These are phyloP conservation scores for Botrytis pseudocinerea DNA, from an alignment of 2,329 filamentous ascomycete genomes.

Conservation along the genomic window DNA sequence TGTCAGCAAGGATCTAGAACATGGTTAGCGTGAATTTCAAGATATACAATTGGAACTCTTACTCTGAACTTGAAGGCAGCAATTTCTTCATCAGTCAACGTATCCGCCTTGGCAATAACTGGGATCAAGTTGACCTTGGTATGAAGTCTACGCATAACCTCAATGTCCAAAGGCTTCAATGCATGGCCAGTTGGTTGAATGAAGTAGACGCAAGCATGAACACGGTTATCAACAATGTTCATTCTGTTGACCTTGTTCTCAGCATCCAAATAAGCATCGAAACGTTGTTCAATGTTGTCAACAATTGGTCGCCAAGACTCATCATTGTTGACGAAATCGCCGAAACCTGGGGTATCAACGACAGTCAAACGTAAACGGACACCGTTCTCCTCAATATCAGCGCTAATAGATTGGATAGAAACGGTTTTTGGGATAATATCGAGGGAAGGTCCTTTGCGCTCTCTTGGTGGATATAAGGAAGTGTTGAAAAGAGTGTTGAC, in stretches of 20 bases:
- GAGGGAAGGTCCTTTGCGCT: constrained; percentile 94
- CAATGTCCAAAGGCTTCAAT: constrained; percentile 96
- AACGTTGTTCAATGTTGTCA: constrained; percentile 99
- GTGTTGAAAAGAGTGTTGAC: constrained; percentile 99
- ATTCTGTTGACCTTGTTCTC: constrained; percentile 99
- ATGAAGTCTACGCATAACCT: constrained; percentile 98
- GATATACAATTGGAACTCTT: constrained; percentile 47
- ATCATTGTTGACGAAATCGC: constrained; percentile 99
- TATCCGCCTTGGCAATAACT: constrained; percentile 98
- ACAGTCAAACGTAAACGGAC: constrained; percentile 95
- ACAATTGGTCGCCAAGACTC: constrained; percentile 99
- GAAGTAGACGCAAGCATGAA: constrained; percentile 99
- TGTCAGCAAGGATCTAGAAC: constrained; percentile 88
- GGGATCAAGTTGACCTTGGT: constrained; percentile 99
- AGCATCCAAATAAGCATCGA: constrained; percentile 95
- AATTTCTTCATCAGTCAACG: constrained; percentile 96
- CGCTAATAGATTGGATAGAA: constrained; percentile 90
- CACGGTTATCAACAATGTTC: constrained; percentile 99
- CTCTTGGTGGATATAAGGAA: constrained; percentile 96
- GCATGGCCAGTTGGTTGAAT: constrained; percentile 99
- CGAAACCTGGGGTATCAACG: constrained; percentile 96
- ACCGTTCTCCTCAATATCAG: constrained; percentile 97
- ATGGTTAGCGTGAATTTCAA: constrained; percentile 26
- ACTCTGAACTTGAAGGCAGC: constrained; percentile 93
- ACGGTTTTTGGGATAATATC: constrained; percentile 99